Conservation (phyloP, 1,284 basidiomycete species). For the Mrakiaceae sp. region DNA sequence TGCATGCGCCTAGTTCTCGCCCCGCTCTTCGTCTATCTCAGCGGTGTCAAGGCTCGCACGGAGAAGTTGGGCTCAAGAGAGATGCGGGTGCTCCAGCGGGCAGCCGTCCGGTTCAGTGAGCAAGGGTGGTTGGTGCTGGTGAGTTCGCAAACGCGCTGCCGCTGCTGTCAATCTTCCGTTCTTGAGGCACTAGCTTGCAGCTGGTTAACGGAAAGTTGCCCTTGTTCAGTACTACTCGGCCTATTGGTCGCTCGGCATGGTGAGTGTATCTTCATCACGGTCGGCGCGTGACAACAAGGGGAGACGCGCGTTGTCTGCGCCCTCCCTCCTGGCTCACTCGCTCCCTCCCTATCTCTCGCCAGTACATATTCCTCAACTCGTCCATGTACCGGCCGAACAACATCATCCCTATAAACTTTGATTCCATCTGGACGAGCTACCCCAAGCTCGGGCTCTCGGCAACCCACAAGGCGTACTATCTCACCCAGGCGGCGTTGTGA, state of each 20-base stretch:
- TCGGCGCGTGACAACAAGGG: neutral
- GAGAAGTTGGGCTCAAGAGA: conserved; percentile 22
- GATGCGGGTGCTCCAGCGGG: conserved; percentile 43
- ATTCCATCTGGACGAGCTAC: conserved; percentile 67
- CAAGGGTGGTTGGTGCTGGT: conserved; percentile 62
- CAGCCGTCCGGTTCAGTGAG: conserved; percentile 78
- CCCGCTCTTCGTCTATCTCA: conserved; percentile 49
- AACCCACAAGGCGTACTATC: conserved; percentile 81
- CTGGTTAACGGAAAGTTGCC: no score
- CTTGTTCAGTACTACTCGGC: conserved; percentile 59
- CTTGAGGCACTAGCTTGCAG: no score
- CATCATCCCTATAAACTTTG: conserved; percentile 51
- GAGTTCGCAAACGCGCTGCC: neutral
- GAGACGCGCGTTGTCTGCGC: neutral
- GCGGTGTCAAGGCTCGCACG: conserved; percentile 5
- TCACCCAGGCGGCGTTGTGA: conserved; percentile 45
- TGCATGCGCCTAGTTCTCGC: conserved; percentile 59
- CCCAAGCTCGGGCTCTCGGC: conserved; percentile 67
- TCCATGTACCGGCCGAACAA: conserved; percentile 32
- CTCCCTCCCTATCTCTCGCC: neutral
- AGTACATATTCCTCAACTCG: conserved; percentile 69
- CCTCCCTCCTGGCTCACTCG: neutral
- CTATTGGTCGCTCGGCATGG: conserved; percentile 68
- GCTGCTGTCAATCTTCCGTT: conserved; percentile 20
- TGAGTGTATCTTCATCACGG: conserved; percentile 40